Conservation (phyloP, 768 basidiomycete genomes). For the Tricholoma bakamatsutake region DNA sequence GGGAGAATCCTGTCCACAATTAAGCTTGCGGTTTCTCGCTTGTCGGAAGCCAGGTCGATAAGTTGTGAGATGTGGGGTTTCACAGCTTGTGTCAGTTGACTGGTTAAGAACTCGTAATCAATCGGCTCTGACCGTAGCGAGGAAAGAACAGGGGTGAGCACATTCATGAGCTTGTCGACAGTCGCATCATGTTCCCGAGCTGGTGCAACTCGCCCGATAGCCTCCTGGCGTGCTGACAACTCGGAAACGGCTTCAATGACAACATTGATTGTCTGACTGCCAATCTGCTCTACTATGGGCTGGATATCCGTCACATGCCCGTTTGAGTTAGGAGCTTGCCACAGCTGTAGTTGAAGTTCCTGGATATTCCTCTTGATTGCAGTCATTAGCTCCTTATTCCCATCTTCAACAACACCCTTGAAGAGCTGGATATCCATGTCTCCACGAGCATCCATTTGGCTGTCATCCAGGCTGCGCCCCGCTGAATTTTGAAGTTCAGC, state of each 20-base stretch:
- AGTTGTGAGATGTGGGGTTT: conserved; percentile 86
- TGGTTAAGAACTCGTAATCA: conserved; percentile 75
- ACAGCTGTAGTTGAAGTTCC: conserved; percentile 39
- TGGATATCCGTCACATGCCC: conserved; percentile 27
- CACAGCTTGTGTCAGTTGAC: conserved; percentile 74
- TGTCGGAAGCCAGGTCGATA: conserved; percentile 85
- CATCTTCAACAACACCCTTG: conserved; percentile 61
- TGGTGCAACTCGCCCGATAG: conserved; percentile 38
- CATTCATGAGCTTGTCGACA: conserved; percentile 52
- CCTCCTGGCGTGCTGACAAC: conserved; percentile 51
- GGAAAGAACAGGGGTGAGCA: conserved; percentile 55
- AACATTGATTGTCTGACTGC: conserved; percentile 49
- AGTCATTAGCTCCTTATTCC: conserved; percentile 54
- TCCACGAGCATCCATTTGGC: conserved; percentile 64
- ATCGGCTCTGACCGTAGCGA: conserved; percentile 60
- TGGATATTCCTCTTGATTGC: conserved; percentile 57
- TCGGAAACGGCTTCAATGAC: conserved; percentile 57
- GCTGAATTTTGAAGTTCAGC: conserved; percentile 63
- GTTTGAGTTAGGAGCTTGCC: conserved; percentile 20
- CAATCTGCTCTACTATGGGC: conserved; percentile 52
- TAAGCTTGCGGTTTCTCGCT: conserved; percentile 78
- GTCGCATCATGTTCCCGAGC: conserved; percentile 53
- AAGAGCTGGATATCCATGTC: conserved; percentile 77
- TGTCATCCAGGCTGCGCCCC: conserved; percentile 49
- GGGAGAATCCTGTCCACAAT: conserved; percentile 73